Percentiles rank a stretch among this genome's conserved stretches.
Evolutionary conservation across 2,329 filamentous ascomycete genomes (phyloP).

Genomic region (Metarhizium humberi): DNA sequence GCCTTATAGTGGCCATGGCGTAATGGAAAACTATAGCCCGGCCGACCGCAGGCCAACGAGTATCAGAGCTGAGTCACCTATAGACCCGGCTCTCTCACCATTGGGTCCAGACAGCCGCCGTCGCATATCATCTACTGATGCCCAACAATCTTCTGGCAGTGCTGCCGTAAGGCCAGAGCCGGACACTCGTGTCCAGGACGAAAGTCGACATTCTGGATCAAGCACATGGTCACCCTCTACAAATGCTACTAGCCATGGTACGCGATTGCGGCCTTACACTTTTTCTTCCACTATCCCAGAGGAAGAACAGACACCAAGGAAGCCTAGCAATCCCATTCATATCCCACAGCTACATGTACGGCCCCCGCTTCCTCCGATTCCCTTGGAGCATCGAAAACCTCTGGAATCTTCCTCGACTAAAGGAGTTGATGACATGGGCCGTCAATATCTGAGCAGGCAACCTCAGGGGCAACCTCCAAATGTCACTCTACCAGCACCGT

Average conservation of each 20-base stretch:
- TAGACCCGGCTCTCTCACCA: constrained; percentile 10
- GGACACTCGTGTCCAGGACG: constrained; percentile 5
- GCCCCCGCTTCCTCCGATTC: background rate
- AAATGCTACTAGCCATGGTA: constrained; percentile 5
- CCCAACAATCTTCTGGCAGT: constrained; percentile 2
- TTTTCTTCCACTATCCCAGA: constrained; percentile 10
- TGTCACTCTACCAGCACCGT: background rate
- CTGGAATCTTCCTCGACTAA: background rate
- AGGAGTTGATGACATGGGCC: constrained; percentile 6
- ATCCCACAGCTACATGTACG: constrained; percentile 6
- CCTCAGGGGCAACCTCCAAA: background rate
- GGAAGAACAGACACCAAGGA: constrained; percentile 2
- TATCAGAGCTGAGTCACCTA: constrained; percentile 8
- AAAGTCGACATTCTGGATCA: constrained; percentile 8
- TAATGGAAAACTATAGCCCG: constrained; percentile 10
- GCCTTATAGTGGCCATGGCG: constrained; percentile 12
- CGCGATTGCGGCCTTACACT: constrained; percentile 5
- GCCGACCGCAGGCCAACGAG: constrained; percentile 13
- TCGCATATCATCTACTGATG: background rate
- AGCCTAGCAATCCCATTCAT: background rate
- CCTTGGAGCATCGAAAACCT: background rate
- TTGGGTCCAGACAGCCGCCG: background rate
- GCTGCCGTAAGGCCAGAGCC: constrained; percentile 4
- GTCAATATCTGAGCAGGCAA: constrained; percentile 5
- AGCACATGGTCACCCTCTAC: constrained; percentile 9